A percentile compares a stretch with the other conserved stretches of the same genome.
Evolutionary conservation across 2,329 filamentous ascomycete species (phyloP).

Genomic region (Pseudogymnoascus sp.): DNA sequence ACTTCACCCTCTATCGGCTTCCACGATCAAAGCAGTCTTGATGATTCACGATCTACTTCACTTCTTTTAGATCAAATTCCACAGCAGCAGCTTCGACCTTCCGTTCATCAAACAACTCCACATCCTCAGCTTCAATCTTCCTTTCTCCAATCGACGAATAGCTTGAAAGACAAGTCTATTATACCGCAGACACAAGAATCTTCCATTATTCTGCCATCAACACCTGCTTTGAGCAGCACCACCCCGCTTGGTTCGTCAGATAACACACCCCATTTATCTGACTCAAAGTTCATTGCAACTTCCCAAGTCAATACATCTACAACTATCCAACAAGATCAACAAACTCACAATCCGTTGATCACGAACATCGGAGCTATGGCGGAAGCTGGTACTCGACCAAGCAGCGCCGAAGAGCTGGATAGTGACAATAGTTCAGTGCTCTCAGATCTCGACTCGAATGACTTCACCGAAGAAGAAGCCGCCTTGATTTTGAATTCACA

Average conservation of each 20-base stretch:
- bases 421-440: neutral
- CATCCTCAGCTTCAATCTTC: neutral
- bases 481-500: neutral
- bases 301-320: neutral
- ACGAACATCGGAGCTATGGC: neutral
- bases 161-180: neutral
- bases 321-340: neutral
- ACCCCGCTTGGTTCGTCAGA: neutral
- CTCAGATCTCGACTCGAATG: neutral
- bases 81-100: neutral
- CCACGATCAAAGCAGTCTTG: neutral
- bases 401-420: neutral
- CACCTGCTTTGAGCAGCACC: neutral
- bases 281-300: neutral
- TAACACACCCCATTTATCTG: neutral
- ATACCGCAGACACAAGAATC: neutral
- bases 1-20: neutral
- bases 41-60: neutral
- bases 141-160: neutral
- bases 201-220: neutral
- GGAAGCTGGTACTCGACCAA: neutral
- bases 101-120: neutral
- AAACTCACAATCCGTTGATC: neutral
- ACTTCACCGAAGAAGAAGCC: neutral
- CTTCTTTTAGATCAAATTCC: neutral